phyloP scores from a whole-genome alignment of 176 grass and related monocot genomes.

The Canna indica region DNA sequence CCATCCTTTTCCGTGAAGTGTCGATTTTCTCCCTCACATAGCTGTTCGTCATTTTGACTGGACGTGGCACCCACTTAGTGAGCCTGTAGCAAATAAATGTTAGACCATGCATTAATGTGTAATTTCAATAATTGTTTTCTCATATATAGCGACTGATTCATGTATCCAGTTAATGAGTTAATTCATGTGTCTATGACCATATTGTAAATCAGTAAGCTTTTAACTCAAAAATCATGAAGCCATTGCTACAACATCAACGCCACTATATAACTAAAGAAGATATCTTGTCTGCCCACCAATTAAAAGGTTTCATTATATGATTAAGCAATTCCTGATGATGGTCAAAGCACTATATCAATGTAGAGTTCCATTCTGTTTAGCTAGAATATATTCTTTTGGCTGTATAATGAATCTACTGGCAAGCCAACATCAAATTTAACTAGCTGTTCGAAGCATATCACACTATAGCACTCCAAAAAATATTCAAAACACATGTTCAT shows the following conservation, averaged over 20 bases:
- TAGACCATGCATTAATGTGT: neutral
- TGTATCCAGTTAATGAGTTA: no score
- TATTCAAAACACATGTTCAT: no score
- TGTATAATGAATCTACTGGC: neutral
- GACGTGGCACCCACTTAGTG: constrained; percentile 84
- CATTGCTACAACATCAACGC: neutral
- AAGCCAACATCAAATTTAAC: neutral
- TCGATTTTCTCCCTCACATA: constrained; percentile 72
- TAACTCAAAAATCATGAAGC: neutral
- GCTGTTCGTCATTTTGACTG: constrained; percentile 77
- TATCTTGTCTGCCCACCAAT: neutral
- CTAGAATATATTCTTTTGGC: neutral
- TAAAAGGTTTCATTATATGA: neutral
- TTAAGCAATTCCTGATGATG: neutral
- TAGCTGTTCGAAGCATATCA: neutral
- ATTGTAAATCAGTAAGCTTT: neutral
- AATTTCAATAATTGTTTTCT: neutral
- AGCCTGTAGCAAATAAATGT: constrained; percentile 22
- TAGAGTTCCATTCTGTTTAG: no score
- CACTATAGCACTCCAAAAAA: no score
- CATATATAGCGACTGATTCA: neutral
- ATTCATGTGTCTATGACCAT: neutral
- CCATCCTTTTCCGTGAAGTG: constrained; percentile 75
- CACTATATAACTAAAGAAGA: neutral
- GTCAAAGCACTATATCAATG: no score